These are phyloP conservation scores for Linum usitatissimum DNA, from an alignment of 345 rosid genomes.

Conservation along the genomic window DNA sequence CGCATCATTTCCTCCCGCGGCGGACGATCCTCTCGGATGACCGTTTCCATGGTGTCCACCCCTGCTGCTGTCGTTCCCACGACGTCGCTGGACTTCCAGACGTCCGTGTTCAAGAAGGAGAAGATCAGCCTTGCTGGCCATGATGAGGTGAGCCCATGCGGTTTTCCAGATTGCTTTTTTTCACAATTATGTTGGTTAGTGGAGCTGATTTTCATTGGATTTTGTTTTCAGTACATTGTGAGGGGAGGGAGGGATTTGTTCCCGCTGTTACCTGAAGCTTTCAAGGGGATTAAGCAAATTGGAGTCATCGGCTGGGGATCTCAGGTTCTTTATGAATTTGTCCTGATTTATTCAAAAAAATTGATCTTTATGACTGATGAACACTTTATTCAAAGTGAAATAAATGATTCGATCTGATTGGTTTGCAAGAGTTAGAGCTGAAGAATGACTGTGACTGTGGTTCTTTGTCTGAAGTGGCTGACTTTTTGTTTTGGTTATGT, in stretches of 20 bases:
- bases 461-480: neutral
- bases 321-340: conserved; percentile 32
- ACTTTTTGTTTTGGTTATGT: too few species aligned
- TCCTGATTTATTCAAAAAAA: neutral
- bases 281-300: conserved; percentile 84
- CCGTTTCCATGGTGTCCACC: neutral
- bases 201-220: neutral
- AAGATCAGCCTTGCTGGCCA: conserved; percentile 10
- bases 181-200: neutral
- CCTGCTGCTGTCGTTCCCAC: conserved; percentile 1
- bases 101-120: conserved; percentile 10
- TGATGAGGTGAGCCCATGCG: conserved; percentile 7
- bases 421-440: too few species aligned
- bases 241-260: conserved; percentile 94
- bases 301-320: conserved; percentile 97
- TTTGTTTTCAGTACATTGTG: conserved; percentile 56
- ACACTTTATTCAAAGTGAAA: too few species aligned
- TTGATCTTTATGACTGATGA: too few species aligned
- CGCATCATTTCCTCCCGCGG: neutral
- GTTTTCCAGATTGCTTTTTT: neutral
- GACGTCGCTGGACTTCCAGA: conserved; percentile 8
- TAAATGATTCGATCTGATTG: too few species aligned
- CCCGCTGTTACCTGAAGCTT: conserved; percentile 65
- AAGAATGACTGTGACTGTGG: neutral
- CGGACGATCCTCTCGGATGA: neutral